Conservation (phyloP, 2,329 filamentous ascomycete genomes). For the Penicillium crustosum region DNA sequence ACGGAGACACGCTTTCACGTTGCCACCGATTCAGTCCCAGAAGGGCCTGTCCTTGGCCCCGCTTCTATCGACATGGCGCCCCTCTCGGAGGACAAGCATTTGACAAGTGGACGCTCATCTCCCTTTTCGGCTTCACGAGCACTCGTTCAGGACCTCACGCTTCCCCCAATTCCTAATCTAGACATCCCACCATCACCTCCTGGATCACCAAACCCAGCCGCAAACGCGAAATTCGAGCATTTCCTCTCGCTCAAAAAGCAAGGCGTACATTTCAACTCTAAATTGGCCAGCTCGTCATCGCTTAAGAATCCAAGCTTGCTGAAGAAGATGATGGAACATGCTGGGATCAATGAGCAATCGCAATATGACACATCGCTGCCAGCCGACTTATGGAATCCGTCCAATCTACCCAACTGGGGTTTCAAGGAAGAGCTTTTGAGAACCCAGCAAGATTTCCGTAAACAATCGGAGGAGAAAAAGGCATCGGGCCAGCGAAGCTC, state of each 20-base stretch:
- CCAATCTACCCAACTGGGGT: constrained; percentile 42
- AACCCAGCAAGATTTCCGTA: constrained; percentile 41
- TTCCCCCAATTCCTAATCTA: constrained; percentile 47
- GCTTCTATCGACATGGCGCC: constrained; percentile 29
- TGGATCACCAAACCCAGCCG: constrained; percentile 43
- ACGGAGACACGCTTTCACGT: background rate
- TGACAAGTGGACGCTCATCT: constrained; percentile 37
- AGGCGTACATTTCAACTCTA: constrained; percentile 64
- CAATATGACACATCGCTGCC: constrained; percentile 56
- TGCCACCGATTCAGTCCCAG: constrained; percentile 16
- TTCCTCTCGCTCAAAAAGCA: constrained; percentile 63
- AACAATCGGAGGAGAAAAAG: constrained; percentile 38
- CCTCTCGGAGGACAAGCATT: constrained; percentile 13
- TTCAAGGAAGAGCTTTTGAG: constrained; percentile 50
- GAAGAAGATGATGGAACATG: constrained; percentile 58
- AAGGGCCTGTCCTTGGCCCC: constrained; percentile 40
- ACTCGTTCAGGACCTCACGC: constrained; percentile 57
- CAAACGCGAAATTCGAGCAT: constrained; percentile 58
- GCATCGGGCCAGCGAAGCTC: constrained; percentile 35
- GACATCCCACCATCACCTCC: constrained; percentile 49
- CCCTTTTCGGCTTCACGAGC: constrained; percentile 52
- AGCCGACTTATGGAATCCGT: constrained; percentile 42
- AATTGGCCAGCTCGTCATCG: constrained; percentile 57
- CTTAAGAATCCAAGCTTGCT: constrained; percentile 61
- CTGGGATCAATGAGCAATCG: constrained; percentile 53